Evolutionary conservation across 202 grass and related monocot species (phyloP), one percentile per base, ranked within the genome.

Genomic region (Hordeum pubiflorum): DNA sequence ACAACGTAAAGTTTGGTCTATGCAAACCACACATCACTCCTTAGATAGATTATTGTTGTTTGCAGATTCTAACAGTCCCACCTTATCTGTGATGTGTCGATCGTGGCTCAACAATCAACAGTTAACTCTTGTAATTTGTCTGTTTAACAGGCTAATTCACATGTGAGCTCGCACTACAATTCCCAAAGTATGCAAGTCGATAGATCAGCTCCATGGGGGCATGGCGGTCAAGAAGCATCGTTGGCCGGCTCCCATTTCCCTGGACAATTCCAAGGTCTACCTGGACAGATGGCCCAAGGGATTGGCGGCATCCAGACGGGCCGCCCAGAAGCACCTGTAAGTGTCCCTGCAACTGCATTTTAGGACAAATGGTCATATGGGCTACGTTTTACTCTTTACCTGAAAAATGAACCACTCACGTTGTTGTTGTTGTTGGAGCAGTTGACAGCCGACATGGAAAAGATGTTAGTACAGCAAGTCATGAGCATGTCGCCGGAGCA

Each of bases 391-490:
- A 8, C 56, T 31, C 9, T 66, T 44, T 46, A 4, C n/a, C 36
- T 17, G 11, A 63, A 26, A 63, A 82, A 60, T 67, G 18, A 68
- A 63, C 39, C 9, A 10, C 66, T 86, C 33, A 44, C 72, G 9
- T 67, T 33, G 2, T 81, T 71, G 14, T 81, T 71, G 9, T 87
- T 79, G 20, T 86, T 85, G 2, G 22, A 21, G 41, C 90, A 99
- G 96, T 84, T 99, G 89, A 90, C 96, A 10, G 75, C 91, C 3
- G 96, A 99, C 24, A 93, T 99, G 89, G 90, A 99, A 72, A 95
- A 93, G 83, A 80, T 89, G 74, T 84, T 99, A 9, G 85, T 99
- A 78, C 92, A 99, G 44, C 96, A 95, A 86, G 92, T 99, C 70
- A 63, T 94, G 90, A 88, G 85, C 70, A 94, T 99, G 72, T 93